phyloP scores from a whole-genome alignment of 2,329 filamentous ascomycete species.

The Aspergillus piperis region DNA sequence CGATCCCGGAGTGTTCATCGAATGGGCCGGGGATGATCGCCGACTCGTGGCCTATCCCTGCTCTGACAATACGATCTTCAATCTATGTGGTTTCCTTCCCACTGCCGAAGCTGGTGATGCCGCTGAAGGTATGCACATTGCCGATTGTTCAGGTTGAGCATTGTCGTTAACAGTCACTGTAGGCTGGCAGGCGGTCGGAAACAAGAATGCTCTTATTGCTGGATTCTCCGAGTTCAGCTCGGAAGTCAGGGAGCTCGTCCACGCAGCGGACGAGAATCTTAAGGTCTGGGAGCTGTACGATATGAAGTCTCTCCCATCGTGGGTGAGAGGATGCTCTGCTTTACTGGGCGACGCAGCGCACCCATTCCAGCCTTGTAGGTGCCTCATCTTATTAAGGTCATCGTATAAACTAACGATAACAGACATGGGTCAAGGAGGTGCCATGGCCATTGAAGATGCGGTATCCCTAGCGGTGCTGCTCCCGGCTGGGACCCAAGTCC shows the following conservation, averaged over 20 bases:
- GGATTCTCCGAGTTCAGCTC: conserved; percentile 24
- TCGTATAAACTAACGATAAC: background rate
- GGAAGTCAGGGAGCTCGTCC: conserved; percentile 19
- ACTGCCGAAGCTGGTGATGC: conserved; percentile 39
- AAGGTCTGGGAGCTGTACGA: conserved; percentile 63
- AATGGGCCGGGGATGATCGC: conserved; percentile 45
- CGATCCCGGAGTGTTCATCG: conserved; percentile 41
- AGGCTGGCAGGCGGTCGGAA: conserved; percentile 26
- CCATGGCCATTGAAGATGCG: conserved; percentile 38
- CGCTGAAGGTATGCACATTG: conserved; percentile 14
- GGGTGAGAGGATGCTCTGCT: conserved; percentile 55
- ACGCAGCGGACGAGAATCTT: conserved; percentile 45
- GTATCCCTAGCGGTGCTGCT: conserved; percentile 31
- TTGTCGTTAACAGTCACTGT: background rate
- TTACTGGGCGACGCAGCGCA: conserved; percentile 68
- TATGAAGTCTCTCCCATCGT: conserved; percentile 59
- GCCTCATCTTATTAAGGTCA: too few species aligned
- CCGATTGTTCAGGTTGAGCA: background rate
- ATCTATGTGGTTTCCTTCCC: conserved; percentile 52
- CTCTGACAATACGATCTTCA: conserved; percentile 47
- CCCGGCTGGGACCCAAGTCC: conserved; percentile 17
- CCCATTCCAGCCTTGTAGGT: conserved; percentile 58
- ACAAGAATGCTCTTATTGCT: conserved; percentile 16
- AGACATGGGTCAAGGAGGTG: conserved; percentile 35
- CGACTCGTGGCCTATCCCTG: conserved; percentile 51